phyloP scores from a whole-genome alignment of 2,329 filamentous ascomycete species.

The Fusarium brachygibbosum region DNA sequence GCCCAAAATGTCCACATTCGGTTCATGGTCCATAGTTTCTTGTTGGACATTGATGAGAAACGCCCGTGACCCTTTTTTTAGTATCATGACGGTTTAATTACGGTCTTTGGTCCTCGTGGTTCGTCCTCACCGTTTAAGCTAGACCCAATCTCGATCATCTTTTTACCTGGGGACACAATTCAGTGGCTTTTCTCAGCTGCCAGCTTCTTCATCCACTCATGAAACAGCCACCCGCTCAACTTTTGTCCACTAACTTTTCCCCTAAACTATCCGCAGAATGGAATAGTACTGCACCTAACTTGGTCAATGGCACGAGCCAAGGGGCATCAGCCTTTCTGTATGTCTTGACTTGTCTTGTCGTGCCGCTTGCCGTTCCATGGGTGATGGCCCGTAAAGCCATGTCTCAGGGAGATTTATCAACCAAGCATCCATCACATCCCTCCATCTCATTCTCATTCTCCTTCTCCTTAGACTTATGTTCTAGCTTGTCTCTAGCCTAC shows the following conservation, averaged over 20 bases:
- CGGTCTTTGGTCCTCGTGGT: slow-evolving; percentile 30
- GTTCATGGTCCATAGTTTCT: slow-evolving; percentile 3
- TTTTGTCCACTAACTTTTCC: slow-evolving; percentile 1
- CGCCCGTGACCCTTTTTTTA: slow-evolving; percentile 36
- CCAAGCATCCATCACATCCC: too few species aligned
- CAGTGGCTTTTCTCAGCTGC: slow-evolving; percentile 7
- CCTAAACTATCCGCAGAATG: neutral
- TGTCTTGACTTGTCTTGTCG: neutral
- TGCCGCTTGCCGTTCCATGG: slow-evolving; percentile 2
- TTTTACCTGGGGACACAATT: neutral
- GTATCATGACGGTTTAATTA: slow-evolving; percentile 45
- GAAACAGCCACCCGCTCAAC: slow-evolving; percentile 42
- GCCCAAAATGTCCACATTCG: slow-evolving; percentile 10
- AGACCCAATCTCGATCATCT: slow-evolving; percentile 19
- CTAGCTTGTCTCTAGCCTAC: slow-evolving; percentile 34
- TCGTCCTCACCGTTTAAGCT: slow-evolving; percentile 39
- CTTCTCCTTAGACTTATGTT: slow-evolving; percentile 15
- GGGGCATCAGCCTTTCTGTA: slow-evolving; percentile 12
- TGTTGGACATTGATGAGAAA: slow-evolving; percentile 11
- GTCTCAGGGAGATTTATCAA: slow-evolving; percentile 15
- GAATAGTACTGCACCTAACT: neutral
- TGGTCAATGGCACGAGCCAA: slow-evolving; percentile 5
- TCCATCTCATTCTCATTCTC: slow-evolving; percentile 14
- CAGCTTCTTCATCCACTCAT: slow-evolving; percentile 22
- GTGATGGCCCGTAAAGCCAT: slow-evolving; percentile 8